Evolutionary conservation across 768 basidiomycete genomes (phyloP).

Genomic region (Mycena rosella): DNA sequence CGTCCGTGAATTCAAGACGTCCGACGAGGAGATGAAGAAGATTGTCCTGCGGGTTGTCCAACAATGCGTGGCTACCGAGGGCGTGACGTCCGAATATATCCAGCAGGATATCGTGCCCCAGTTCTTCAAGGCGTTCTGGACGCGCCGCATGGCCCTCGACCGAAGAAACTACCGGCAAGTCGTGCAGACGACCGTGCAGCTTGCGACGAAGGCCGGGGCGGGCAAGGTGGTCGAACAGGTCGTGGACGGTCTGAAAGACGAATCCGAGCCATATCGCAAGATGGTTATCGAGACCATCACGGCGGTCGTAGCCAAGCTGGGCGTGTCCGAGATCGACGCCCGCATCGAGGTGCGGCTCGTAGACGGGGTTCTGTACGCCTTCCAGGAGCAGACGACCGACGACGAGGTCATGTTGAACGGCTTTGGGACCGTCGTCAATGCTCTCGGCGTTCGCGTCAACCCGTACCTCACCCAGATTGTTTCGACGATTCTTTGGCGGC

Average conservation of each 20-base stretch:
- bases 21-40: constrained; percentile 99
- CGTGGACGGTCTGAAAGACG: constrained; percentile 91
- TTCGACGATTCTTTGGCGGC: constrained; percentile 97
- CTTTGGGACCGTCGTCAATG: constrained; percentile 96
- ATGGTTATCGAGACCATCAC: constrained; percentile 99
- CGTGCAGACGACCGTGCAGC: constrained; percentile 97
- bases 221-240: constrained; percentile 91
- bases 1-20: constrained; percentile 98
- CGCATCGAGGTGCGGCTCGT: constrained; percentile 92
- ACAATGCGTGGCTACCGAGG: constrained; percentile 98
- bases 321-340: constrained; percentile 96
- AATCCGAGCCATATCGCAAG: constrained; percentile 92
- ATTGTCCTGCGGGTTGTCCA: constrained; percentile 99
- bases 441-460: constrained; percentile 95
- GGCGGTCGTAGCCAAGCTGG: constrained; percentile 91
- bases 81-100: constrained; percentile 95
- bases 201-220: constrained; percentile 96
- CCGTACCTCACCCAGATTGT: constrained; percentile 99
- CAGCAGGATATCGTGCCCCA: constrained; percentile 97
- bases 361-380: constrained; percentile 98
- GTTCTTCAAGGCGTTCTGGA: constrained; percentile 99
- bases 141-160: constrained; percentile 96
- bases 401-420: constrained; percentile 99
- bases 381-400: constrained; percentile 99
- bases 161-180: constrained; percentile 96